Conservation (phyloP, 441 rosid species). For the Populus hybrid region DNA sequence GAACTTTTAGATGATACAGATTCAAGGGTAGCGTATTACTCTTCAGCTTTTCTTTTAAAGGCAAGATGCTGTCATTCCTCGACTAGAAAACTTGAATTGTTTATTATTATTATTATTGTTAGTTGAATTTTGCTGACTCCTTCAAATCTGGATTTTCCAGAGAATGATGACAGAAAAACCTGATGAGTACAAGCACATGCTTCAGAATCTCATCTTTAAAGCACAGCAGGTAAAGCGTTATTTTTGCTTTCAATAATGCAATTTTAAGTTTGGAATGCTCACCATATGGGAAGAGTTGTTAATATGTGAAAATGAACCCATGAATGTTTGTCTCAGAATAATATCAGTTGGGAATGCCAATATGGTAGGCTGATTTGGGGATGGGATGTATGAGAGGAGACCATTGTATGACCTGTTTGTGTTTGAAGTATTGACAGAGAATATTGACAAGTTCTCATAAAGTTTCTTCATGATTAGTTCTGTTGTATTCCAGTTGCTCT, state of each 20-base stretch:
- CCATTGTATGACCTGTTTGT: neutral
- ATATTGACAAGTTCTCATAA: neutral
- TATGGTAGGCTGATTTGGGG: neutral
- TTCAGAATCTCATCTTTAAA: constrained; percentile 90
- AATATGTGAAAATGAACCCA: neutral
- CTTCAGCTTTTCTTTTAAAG: constrained; percentile 97
- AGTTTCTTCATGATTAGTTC: neutral
- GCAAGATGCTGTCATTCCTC: constrained; percentile 40
- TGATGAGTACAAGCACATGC: constrained; percentile 92
- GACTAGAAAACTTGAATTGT: constrained; percentile 1
- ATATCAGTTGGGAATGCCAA: neutral
- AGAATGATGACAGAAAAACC: constrained; percentile 99
- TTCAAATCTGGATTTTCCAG: constrained; percentile 39
- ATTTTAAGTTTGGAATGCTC: constrained; percentile 1
- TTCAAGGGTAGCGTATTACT: constrained; percentile 96
- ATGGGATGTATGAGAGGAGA: neutral
- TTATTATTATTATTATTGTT: neutral
- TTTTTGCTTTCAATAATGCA: constrained; percentile 1
- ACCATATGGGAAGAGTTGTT: neutral
- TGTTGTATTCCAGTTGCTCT: neutral
- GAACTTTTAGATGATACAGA: constrained; percentile 94
- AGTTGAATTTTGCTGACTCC: constrained; percentile 20
- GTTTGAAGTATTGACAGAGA: neutral
- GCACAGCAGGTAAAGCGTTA: constrained; percentile 81
- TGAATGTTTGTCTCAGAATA: neutral